Evolutionary conservation across 768 basidiomycete species (phyloP).

Genomic region (Floccularia luteovirens): DNA sequence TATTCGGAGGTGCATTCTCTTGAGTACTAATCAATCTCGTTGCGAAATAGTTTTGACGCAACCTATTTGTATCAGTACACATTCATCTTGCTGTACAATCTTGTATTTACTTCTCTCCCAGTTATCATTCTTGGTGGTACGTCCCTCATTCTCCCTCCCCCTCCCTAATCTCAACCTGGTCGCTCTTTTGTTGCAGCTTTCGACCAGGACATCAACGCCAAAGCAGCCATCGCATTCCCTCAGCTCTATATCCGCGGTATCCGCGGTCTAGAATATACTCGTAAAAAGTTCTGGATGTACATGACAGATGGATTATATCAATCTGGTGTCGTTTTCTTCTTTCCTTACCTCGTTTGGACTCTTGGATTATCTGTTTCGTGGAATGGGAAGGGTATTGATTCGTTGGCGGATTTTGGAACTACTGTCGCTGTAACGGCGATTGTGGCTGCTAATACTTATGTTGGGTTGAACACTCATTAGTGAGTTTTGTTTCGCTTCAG

Average conservation of each 20-base stretch:
- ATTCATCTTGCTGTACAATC: constrained; percentile 86
- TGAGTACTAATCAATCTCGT: constrained; percentile 11
- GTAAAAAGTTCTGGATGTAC: constrained; percentile 88
- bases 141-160: constrained; percentile 14
- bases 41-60: constrained; percentile 70
- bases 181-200: constrained; percentile 49
- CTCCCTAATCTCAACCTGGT: constrained; percentile 4
- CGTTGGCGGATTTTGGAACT: constrained; percentile 84
- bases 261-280: constrained; percentile 88
- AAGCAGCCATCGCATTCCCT: constrained; percentile 86
- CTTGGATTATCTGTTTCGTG: constrained; percentile 59
- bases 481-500: constrained; percentile 36
- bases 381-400: constrained; percentile 75
- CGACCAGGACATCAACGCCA: constrained; percentile 91
- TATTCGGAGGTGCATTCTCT: constrained; percentile 2
- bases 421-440: constrained; percentile 86
- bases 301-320: constrained; percentile 95
- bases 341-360: constrained; percentile 74
- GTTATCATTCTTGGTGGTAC: constrained; percentile 85
- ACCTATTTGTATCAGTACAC: constrained; percentile 95
- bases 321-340: constrained; percentile 78
- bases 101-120: constrained; percentile 90
- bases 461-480: constrained; percentile 87
- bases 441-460: constrained; percentile 81
- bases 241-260: constrained; percentile 96